These are phyloP conservation scores for Chaetomiaceae sp. DNA, from an alignment of 2,329 filamentous ascomycete genomes.

Conservation along the genomic window DNA sequence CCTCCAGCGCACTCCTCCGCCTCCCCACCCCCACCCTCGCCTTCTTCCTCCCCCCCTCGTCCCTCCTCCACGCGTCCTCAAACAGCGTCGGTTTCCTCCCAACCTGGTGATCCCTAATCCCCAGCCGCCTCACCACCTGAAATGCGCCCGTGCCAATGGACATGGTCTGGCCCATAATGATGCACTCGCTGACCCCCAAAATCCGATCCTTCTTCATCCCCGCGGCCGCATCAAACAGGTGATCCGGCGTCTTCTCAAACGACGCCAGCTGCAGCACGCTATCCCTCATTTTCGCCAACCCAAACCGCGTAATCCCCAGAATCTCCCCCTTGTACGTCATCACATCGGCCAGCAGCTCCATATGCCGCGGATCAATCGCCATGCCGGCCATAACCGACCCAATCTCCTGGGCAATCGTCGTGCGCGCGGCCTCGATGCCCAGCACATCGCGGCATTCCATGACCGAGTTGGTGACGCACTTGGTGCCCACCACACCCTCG, in stretches of 20 bases:
- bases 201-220: conserved; percentile 88
- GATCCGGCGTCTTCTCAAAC: conserved; percentile 97
- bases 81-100: conserved; percentile 58
- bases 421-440: conserved; percentile 88
- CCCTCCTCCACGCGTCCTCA: conserved; percentile 57
- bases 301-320: conserved; percentile 92
- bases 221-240: conserved; percentile 90
- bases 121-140: conserved; percentile 74
- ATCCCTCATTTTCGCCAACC: conserved; percentile 93
- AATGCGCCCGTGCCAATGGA: conserved; percentile 85
- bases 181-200: conserved; percentile 90
- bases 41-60: conserved; percentile 22
- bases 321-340: conserved; percentile 99
- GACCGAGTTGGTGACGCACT: conserved; percentile 74
- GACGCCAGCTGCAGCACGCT: conserved; percentile 87
- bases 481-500: conserved; percentile 75
- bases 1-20: conserved; percentile 9
- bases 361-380: conserved; percentile 94
- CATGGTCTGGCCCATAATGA: conserved; percentile 97
- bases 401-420: conserved; percentile 86
- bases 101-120: conserved; percentile 56
- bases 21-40: conserved; percentile 15
- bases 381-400: conserved; percentile 84
- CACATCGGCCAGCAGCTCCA: conserved; percentile 93
- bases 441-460: conserved; percentile 84